These are phyloP conservation scores for Penicillium italicum DNA, from an alignment of 2,329 filamentous ascomycete genomes.

Conservation along the genomic window DNA sequence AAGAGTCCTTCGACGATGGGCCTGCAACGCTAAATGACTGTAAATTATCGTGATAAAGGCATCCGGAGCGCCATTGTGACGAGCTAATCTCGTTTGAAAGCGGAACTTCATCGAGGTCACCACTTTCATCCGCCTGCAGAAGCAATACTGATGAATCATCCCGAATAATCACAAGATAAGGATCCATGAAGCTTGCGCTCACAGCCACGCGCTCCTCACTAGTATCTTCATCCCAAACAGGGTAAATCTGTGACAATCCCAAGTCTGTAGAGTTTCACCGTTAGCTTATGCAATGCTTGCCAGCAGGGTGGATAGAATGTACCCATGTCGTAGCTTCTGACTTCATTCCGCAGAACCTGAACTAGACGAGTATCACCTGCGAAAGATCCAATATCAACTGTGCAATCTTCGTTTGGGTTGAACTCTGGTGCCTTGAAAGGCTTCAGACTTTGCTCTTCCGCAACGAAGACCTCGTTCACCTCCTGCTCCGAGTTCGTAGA, in stretches of 20 bases:
- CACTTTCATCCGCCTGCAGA: constrained; percentile 72
- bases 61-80: constrained; percentile 77
- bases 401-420: constrained; percentile 81
- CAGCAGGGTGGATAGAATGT: constrained; percentile 37
- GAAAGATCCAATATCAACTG: constrained; percentile 79
- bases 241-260: constrained; percentile 82
- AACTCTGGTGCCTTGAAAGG: constrained; percentile 81
- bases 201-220: constrained; percentile 71
- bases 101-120: constrained; percentile 80
- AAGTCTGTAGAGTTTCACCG: constrained; percentile 57
- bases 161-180: constrained; percentile 75
- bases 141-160: constrained; percentile 80
- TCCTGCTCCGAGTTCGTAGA: constrained; percentile 62
- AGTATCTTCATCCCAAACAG: constrained; percentile 86
- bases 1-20: constrained; percentile 15
- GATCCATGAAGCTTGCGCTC: constrained; percentile 79
- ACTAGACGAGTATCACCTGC: constrained; percentile 77
- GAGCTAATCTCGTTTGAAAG: constrained; percentile 56
- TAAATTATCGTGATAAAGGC: constrained; percentile 68
- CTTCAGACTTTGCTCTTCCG: constrained; percentile 71
- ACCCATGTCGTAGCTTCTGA: constrained; percentile 88
- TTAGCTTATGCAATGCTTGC: not conserved
- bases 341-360: constrained; percentile 80
- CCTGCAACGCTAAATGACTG: constrained; percentile 51
- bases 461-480: constrained; percentile 71